These are phyloP conservation scores for Salmacisia buchloeana DNA, from an alignment of 1,284 basidiomycete genomes.

Conservation along the genomic window DNA sequence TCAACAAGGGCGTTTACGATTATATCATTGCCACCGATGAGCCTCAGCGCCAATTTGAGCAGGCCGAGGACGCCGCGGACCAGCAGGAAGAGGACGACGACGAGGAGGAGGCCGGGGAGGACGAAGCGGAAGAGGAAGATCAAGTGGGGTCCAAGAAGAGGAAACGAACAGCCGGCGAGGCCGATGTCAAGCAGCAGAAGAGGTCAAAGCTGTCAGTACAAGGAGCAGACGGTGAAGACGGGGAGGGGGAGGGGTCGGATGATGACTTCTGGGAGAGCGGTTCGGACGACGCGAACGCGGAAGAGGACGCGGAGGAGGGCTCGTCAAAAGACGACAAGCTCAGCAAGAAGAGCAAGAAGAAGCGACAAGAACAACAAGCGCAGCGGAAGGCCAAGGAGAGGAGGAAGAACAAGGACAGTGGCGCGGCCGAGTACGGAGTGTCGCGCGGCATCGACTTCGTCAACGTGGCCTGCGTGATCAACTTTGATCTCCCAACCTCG, in stretches of 20 bases:
- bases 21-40: slow-evolving; percentile 99
- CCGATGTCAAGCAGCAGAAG: slow-evolving; percentile 34
- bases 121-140: slow-evolving; percentile 41
- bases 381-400: not conserved
- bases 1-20: slow-evolving; percentile 97
- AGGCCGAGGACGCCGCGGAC: slow-evolving; percentile 53
- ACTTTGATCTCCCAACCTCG: slow-evolving; percentile 90
- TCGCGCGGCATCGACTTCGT: slow-evolving; percentile 96
- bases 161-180: slow-evolving; percentile 16
- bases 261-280: slow-evolving; percentile 6
- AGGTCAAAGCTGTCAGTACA: not conserved
- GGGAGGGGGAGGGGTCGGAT: slow-evolving; percentile 5
- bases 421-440: slow-evolving; percentile 71
- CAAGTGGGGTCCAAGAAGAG: slow-evolving; percentile 8
- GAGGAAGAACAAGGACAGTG: slow-evolving; percentile 8
- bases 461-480: slow-evolving; percentile 93
- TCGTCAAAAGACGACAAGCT: slow-evolving; percentile 10
- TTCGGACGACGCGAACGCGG: slow-evolving; percentile 8
- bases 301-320: not conserved
- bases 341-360: not conserved
- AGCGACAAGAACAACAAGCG: not conserved
- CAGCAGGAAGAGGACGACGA: slow-evolving; percentile 51
- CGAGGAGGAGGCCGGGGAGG: slow-evolving; percentile 19
- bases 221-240: slow-evolving; percentile 4
- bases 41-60: slow-evolving; percentile 36